Evolutionary conservation across 441 rosid species (phyloP).

Genomic region (Corymbia calophylla): DNA sequence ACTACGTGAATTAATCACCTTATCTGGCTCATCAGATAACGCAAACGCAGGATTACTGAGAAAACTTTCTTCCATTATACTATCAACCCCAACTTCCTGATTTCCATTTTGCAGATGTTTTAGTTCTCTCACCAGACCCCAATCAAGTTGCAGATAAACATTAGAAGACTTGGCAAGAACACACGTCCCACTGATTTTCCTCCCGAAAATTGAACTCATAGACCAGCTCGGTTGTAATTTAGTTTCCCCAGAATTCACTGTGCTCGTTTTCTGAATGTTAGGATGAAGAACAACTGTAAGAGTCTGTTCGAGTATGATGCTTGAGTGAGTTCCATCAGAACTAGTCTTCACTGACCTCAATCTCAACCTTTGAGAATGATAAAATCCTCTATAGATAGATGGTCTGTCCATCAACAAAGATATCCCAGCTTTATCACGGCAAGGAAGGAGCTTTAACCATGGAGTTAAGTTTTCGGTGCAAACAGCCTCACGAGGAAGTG

Average conservation of each 20-base stretch:
- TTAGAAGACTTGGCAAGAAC: constrained; percentile 66
- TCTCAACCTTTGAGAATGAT: constrained; percentile 87
- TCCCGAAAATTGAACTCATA: constrained; percentile 74
- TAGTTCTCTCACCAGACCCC: constrained; percentile 32
- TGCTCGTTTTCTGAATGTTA: constrained; percentile 10
- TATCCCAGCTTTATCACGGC: constrained; percentile 91
- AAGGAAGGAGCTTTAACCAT: constrained; percentile 96
- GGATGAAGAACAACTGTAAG: constrained; percentile 89
- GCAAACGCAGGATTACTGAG: constrained; percentile 34
- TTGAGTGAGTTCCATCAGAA: constrained; percentile 30
- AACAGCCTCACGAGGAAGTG: constrained; percentile 95
- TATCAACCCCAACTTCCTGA: constrained; percentile 9
- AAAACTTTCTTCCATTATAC: constrained; percentile 14
- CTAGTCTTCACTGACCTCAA: constrained; percentile 28
- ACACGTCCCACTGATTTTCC: constrained; percentile 58
- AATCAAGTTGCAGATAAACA: constrained; percentile 69
- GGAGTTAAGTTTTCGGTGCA: constrained; percentile 98
- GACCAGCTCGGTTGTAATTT: constrained; percentile 78
- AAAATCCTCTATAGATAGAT: constrained; percentile 76
- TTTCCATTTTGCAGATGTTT: constrained; percentile 21
- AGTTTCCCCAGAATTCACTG: constrained; percentile 14
- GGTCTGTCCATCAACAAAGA: constrained; percentile 82
- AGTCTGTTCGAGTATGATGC: constrained; percentile 65
- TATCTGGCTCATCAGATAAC: constrained; percentile 63
- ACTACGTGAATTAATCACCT: constrained; percentile 20